A percentile compares a stretch with the other conserved stretches of the same genome.
phyloP scores from a whole-genome alignment of 345 rosid species.

The Adansonia digitata region DNA sequence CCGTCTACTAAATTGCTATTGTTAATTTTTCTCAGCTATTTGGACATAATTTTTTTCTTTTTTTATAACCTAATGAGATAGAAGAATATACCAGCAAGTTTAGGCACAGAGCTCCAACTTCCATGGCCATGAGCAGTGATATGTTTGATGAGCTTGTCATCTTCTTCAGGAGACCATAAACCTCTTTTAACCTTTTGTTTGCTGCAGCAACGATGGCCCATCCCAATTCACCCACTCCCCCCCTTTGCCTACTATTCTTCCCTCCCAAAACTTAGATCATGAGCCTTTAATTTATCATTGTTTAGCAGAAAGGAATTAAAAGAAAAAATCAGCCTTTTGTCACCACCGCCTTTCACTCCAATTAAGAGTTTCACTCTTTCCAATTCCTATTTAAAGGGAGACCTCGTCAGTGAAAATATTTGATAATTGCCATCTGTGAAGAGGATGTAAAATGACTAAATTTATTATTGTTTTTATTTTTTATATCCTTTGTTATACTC shows the following conservation, averaged over 20 bases:
- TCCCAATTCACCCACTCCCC: background rate
- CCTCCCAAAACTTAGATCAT: constrained; percentile 5
- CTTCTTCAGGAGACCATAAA: constrained; percentile 80
- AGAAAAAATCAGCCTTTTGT: no score
- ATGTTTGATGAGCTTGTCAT: constrained; percentile 25
- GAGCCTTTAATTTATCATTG: no score
- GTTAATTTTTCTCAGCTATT: background rate
- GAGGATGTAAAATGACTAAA: no score
- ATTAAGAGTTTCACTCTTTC: background rate
- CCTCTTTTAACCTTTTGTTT: constrained; percentile 76
- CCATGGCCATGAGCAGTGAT: constrained; percentile 66
- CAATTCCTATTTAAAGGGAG: background rate
- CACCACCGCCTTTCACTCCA: background rate
- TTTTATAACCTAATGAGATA: no score
- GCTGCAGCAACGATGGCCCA: constrained; percentile 71
- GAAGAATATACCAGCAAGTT: constrained; percentile 47
- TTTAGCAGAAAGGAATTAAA: no score
- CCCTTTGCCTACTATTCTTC: no score
- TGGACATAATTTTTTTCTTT: background rate
- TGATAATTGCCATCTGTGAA: background rate
- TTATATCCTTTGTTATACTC: no score
- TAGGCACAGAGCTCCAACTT: constrained; percentile 79
- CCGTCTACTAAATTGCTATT: no score
- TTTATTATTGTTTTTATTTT: no score
- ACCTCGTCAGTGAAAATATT: background rate